Evolutionary conservation across 2,329 filamentous ascomycete genomes (phyloP).

Genomic region (Endothia cerciana): DNA sequence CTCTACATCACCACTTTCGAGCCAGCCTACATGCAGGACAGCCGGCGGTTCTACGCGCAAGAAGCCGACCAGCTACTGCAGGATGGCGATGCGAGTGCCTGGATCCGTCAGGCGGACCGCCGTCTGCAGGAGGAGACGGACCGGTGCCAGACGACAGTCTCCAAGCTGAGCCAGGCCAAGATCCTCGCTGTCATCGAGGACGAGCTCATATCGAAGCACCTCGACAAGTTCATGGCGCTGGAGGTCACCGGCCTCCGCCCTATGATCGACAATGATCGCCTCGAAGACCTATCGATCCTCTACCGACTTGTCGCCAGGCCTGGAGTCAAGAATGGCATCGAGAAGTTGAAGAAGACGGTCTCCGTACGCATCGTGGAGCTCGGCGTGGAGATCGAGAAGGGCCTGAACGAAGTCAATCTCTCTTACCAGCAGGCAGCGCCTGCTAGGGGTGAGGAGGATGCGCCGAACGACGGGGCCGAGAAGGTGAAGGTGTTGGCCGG

Average conservation of each 20-base stretch:
- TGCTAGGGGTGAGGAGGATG: constrained; percentile 45
- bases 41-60: constrained; percentile 71
- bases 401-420: constrained; percentile 60
- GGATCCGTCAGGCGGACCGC: constrained; percentile 75
- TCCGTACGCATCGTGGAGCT: constrained; percentile 77
- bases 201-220: constrained; percentile 76
- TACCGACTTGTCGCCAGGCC: constrained; percentile 74
- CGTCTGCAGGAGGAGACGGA: constrained; percentile 81
- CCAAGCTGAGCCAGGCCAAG: constrained; percentile 70
- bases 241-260: constrained; percentile 81
- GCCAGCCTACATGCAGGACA: constrained; percentile 72
- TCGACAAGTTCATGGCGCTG: constrained; percentile 81
- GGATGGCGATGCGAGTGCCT: constrained; percentile 78
- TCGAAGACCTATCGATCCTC: constrained; percentile 77
- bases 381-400: constrained; percentile 80
- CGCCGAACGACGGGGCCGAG: constrained; percentile 49
- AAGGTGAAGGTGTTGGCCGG: constrained; percentile 56
- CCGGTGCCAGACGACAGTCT: constrained; percentile 81
- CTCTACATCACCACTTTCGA: constrained; percentile 87
- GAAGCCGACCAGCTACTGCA: constrained; percentile 78
- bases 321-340: constrained; percentile 37
- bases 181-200: constrained; percentile 79
- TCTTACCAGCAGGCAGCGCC: constrained; percentile 41
- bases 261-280: constrained; percentile 90
- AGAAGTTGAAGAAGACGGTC: constrained; percentile 78